Evolutionary conservation across 2,329 filamentous ascomycete genomes (phyloP).

Genomic region (Huntiella decipiens): DNA sequence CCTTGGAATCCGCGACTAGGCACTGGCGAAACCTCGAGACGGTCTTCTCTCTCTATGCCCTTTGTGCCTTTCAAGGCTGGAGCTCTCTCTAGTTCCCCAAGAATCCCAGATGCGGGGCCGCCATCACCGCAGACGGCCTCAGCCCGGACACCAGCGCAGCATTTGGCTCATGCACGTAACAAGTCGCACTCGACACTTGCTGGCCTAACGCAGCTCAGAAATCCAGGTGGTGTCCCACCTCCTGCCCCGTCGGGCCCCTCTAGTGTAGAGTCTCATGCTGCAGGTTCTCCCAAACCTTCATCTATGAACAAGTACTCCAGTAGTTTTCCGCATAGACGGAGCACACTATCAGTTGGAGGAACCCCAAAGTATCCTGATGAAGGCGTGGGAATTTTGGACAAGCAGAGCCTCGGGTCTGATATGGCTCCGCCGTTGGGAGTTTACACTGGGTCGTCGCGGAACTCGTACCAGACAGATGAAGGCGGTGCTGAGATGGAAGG

Average conservation of each 20-base stretch:
- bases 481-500: conserved; percentile 24
- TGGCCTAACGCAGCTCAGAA: conserved; percentile 12
- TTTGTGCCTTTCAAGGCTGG: conserved; percentile 95
- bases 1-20: conserved; percentile 5
- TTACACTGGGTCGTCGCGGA: conserved; percentile 50
- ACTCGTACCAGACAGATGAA: conserved; percentile 57
- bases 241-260: conserved; percentile 24
- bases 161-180: conserved; percentile 7
- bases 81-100: conserved; percentile 75
- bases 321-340: conserved; percentile 75
- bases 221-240: not conserved
- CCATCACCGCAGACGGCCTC: conserved; percentile 23
- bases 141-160: conserved; percentile 19
- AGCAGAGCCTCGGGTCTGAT: conserved; percentile 54
- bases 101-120: conserved; percentile 27
- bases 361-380: conserved; percentile 40
- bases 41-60: conserved; percentile 69
- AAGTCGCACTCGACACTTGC: conserved; percentile 8
- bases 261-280: conserved; percentile 37
- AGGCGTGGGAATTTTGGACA: conserved; percentile 62
- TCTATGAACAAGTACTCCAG: conserved; percentile 77
- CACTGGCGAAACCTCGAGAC: conserved; percentile 21
- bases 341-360: conserved; percentile 57
- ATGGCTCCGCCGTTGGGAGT: conserved; percentile 61
- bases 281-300: conserved; percentile 60